Conservation (phyloP, 2,329 filamentous ascomycete genomes). For the Aspergillus sojae region DNA sequence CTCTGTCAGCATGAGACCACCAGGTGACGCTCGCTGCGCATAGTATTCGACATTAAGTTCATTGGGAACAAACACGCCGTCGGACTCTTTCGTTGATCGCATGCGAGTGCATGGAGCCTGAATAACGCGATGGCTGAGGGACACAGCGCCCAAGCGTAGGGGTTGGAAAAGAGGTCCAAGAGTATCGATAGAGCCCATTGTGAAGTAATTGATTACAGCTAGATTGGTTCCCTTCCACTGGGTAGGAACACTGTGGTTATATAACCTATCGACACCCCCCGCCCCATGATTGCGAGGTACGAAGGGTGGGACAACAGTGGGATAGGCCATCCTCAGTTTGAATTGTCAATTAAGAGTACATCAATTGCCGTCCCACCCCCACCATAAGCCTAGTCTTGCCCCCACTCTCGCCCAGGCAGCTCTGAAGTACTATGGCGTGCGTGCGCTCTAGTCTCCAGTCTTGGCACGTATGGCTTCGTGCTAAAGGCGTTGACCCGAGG, state of each 20-base stretch:
- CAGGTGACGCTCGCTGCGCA: slow-evolving; percentile 34
- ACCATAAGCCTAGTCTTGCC: not conserved
- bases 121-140: slow-evolving; percentile 30
- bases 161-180: slow-evolving; percentile 38
- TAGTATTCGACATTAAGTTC: slow-evolving; percentile 36
- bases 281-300: not conserved
- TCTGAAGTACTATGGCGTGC: not conserved
- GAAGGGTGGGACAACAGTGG: not conserved
- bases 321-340: not conserved
- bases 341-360: not conserved
- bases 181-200: slow-evolving; percentile 25
- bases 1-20: slow-evolving; percentile 38
- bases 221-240: accelerated
- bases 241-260: not conserved
- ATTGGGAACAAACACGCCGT: slow-evolving; percentile 22
- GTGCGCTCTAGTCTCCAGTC: not conserved
- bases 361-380: not conserved
- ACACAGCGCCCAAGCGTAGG: slow-evolving; percentile 30
- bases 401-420: not conserved
- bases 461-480: not conserved
- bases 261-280: not conserved
- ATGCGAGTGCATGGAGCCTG: slow-evolving; percentile 32
- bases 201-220: not conserved
- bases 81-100: slow-evolving; percentile 27
- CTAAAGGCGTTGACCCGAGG: not conserved